phyloP scores from a whole-genome alignment of 164 flowering plant genomes.

The Umbilicus rupestris region DNA sequence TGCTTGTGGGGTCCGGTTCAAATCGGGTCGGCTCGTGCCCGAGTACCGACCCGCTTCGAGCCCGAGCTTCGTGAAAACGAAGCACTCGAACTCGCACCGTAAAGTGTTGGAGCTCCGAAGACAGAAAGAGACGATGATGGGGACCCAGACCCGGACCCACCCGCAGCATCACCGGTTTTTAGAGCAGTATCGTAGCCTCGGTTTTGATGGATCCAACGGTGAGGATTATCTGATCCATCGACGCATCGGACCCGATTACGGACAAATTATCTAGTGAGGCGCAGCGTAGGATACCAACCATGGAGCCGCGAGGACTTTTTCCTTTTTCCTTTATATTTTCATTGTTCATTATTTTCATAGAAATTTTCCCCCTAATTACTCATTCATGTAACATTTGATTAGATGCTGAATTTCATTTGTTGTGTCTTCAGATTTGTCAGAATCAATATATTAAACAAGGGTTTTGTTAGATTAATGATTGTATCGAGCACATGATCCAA shows the following conservation, averaged over 20 bases:
- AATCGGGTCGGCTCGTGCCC: constrained; percentile 37
- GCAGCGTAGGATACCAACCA: neutral
- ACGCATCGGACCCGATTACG: constrained; percentile 44
- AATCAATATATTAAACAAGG: neutral
- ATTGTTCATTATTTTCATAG: neutral
- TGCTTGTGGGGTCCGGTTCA: constrained; percentile 43
- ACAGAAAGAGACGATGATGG: constrained; percentile 28
- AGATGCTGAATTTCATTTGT: neutral
- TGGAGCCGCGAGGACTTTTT: neutral
- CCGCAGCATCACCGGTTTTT: constrained; percentile 17
- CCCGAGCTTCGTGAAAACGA: constrained; percentile 36
- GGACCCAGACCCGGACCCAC: constrained; percentile 17
- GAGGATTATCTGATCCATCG: constrained; percentile 63
- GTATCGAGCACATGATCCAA: constrained; percentile 23
- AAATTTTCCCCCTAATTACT: neutral
- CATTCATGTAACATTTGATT: neutral
- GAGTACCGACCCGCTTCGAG: constrained; percentile 49
- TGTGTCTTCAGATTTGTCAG: neutral
- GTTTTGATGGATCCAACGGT: constrained; percentile 30
- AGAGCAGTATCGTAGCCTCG: constrained; percentile 14
- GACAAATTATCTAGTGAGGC: constrained; percentile 26
- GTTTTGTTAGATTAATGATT: neutral
- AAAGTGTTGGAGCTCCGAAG: constrained; percentile 50
- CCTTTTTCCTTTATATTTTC: neutral
- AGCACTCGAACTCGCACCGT: constrained; percentile 47